Evolutionary conservation across 1,284 basidiomycete genomes (phyloP), one percentile per base, ranked within the genome.

Genomic region (Cryptococcus jaspeensis): DNA sequence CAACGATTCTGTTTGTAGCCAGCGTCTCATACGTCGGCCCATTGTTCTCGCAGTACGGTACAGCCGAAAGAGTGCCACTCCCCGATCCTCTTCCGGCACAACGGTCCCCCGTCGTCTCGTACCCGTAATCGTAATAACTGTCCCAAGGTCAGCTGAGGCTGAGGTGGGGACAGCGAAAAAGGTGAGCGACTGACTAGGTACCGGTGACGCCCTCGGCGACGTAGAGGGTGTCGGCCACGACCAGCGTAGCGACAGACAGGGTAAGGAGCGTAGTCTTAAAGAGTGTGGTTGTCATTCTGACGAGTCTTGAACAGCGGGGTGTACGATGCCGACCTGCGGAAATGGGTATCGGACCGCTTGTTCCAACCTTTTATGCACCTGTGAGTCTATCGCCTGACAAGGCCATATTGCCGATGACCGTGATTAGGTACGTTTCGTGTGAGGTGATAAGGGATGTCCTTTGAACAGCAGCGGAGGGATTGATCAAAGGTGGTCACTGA

Each of bases 1-100:
- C 56, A 25, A 58, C 56, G 15, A 58, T 54, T 13, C 56, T 23
- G 50, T 46, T 54, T 4, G 56, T 58, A 6, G n/a, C 47, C 8
- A 58, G 22, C 8, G 49, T 52, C 5, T 23, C 25, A 18, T 44
- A 46, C 12, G 46, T n/a, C 2, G 53, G 53, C 5, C 53, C 53
- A 23, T 55, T 55, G 9, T 37, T 22, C 28, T 55, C 53, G 36
- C 53, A 55, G 28, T 55, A 37, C 12, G 53, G 53, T 11, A 50
- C 47, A 2, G 28, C 42, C 6, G 43, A 37, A 5, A 47, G 44
- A 3, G 44, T 18, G 6, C 35, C 47, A 22, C 37, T 25, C 35
- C 39, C 53, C 15, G 23, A 15, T 15, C 53, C 53, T 5, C 53
- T 47, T 2, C 15, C 41, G 13, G 53, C 47, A 38, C 53, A 55